Conservation (phyloP, 768 basidiomycete species). For the Mycena floridula region DNA sequence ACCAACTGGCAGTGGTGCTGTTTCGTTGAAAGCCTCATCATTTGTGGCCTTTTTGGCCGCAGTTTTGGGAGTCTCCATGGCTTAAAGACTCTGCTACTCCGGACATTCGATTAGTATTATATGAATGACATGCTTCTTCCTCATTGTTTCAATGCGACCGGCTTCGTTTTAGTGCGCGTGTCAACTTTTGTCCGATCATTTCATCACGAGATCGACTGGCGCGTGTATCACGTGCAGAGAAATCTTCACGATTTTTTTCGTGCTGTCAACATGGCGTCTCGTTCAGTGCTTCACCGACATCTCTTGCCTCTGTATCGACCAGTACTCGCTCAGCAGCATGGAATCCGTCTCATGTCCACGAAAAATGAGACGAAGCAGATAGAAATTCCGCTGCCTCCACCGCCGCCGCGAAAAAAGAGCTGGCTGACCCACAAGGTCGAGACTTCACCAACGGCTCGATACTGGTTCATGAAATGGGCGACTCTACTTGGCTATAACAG, state of each 20-base stretch:
- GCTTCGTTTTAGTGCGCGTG: no score
- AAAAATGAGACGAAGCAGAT: neutral
- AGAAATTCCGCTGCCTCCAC: neutral
- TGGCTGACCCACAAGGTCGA: slow-evolving; percentile 56
- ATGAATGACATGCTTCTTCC: no score
- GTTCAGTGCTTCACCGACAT: neutral
- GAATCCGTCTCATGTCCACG: neutral
- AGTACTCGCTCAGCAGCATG: neutral
- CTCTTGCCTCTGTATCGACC: neutral
- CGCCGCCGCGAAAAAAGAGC: slow-evolving; percentile 21
- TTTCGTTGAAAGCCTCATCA: neutral
- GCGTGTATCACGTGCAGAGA: neutral
- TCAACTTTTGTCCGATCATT: neutral
- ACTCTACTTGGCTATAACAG: slow-evolving; percentile 54
- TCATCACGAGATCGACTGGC: neutral
- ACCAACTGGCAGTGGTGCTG: neutral
- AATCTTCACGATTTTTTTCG: neutral
- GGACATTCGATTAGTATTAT: no score
- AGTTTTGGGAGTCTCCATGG: no score
- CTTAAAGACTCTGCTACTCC: no score
- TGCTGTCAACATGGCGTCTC: neutral
- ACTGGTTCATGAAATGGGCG: slow-evolving; percentile 41
- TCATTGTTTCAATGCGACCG: no score
- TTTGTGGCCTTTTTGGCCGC: neutral
- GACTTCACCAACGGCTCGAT: slow-evolving; percentile 39